Conservation (phyloP, 2,329 filamentous ascomycete genomes). For the Tolypocladium album region DNA sequence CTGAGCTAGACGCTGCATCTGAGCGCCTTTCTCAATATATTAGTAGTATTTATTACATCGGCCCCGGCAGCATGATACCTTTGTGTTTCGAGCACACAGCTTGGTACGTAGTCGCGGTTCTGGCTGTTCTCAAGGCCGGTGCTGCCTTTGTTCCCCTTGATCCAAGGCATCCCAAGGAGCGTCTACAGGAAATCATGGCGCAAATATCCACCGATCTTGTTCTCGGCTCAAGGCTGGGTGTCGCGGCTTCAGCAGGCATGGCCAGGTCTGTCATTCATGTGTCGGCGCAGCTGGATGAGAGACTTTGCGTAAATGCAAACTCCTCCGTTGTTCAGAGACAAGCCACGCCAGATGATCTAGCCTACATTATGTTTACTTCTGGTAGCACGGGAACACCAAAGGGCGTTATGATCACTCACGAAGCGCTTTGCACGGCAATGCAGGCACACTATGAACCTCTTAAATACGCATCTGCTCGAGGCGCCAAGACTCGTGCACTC, state of each 20-base stretch:
- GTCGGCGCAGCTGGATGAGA: background rate
- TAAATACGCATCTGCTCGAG: background rate
- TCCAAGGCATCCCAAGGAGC: slow-evolving; percentile 1
- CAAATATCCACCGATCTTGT: background rate
- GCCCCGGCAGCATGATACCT: background rate
- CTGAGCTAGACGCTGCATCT: background rate
- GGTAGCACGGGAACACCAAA: background rate
- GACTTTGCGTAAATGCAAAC: background rate
- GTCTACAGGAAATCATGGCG: background rate
- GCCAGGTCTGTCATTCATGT: background rate
- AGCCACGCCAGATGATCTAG: background rate
- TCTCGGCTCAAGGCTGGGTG: background rate
- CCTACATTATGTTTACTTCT: background rate
- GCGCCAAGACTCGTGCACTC: background rate
- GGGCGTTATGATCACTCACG: background rate
- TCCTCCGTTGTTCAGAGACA: background rate
- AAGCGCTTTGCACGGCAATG: background rate
- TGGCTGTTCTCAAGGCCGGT: background rate
- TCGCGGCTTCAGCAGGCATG: background rate
- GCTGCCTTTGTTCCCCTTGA: background rate
- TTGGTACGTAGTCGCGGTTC: background rate
- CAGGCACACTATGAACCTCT: background rate
- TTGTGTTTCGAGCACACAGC: slow-evolving; percentile 1
- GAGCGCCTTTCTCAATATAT: background rate
- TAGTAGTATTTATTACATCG: background rate